A percentile compares a stretch with the other conserved stretches of the same genome.
phyloP scores from a whole-genome alignment of 2,329 filamentous ascomycete genomes.

The Waltergamsia citrina region DNA sequence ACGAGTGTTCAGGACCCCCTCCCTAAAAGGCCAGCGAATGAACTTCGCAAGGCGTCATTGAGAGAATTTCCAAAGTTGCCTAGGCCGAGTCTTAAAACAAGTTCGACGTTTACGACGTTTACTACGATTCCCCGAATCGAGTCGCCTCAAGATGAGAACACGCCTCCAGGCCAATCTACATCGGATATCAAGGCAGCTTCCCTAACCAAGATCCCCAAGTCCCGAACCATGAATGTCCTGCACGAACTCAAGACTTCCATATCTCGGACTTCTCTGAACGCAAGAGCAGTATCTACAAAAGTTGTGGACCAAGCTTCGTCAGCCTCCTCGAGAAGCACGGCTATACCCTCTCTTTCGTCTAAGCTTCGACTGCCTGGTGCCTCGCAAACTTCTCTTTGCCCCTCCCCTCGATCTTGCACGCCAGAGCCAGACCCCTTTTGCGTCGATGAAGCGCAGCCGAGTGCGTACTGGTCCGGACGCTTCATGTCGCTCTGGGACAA shows the following conservation, averaged over 20 bases:
- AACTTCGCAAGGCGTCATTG: slow-evolving; percentile 8
- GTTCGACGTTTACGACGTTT: slow-evolving; percentile 8
- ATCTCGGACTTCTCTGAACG: slow-evolving; percentile 20
- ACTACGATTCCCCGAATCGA: slow-evolving; percentile 4
- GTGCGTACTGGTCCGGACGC: slow-evolving; percentile 53
- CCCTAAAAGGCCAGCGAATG: slow-evolving; percentile 6
- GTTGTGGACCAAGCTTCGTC: slow-evolving; percentile 10
- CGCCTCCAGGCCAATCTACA: slow-evolving; percentile 7
- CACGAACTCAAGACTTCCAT: slow-evolving; percentile 35
- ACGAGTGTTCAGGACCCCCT: slow-evolving; percentile 8
- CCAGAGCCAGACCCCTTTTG: slow-evolving; percentile 14
- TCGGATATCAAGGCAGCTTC: neutral
- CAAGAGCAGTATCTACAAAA: slow-evolving; percentile 8
- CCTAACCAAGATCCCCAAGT: slow-evolving; percentile 27
- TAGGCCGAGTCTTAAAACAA: slow-evolving; percentile 2
- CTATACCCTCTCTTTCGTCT: slow-evolving; percentile 4
- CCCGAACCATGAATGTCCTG: slow-evolving; percentile 33
- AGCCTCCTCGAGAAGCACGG: slow-evolving; percentile 8
- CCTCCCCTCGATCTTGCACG: slow-evolving; percentile 5
- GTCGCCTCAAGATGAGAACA: slow-evolving; percentile 17
- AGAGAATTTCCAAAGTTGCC: neutral
- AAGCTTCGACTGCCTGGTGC: neutral
- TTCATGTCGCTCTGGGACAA: slow-evolving; percentile 48
- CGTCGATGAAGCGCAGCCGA: slow-evolving; percentile 32
- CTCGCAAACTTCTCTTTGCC: slow-evolving; percentile 1